phyloP scores from a whole-genome alignment of 225 moss, liverwort and hornwort species.

The Sphagnum contortum region DNA sequence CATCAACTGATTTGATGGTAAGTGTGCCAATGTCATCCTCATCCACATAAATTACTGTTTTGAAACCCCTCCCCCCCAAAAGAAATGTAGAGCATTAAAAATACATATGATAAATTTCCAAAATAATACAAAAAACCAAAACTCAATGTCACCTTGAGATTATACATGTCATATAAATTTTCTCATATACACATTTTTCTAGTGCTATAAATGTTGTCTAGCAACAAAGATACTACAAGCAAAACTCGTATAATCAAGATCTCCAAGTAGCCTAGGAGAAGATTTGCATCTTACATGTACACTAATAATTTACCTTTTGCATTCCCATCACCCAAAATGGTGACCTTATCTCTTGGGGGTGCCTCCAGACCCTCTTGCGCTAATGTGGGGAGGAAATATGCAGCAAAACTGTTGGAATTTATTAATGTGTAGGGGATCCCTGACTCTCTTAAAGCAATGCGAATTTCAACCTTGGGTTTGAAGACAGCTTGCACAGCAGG shows the following conservation, averaged over 20 bases:
- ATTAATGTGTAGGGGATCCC: conserved; percentile 34
- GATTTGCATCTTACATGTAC: not conserved
- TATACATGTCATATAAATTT: too few relatives aligned
- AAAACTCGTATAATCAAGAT: too few relatives aligned
- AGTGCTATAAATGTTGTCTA: too few relatives aligned
- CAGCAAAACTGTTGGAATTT: conserved; percentile 10
- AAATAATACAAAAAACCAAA: not conserved
- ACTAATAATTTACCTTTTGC: conserved; percentile 11
- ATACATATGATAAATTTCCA: too few relatives aligned
- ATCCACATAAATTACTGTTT: conserved; percentile 14
- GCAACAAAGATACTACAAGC: too few relatives aligned
- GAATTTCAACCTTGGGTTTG: conserved; percentile 12
- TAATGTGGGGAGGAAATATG: conserved; percentile 9
- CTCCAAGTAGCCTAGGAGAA: not conserved
- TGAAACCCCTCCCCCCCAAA: too few relatives aligned
- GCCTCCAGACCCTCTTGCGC: conserved; percentile 1
- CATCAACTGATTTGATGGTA: conserved; percentile 21
- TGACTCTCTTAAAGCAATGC: conserved; percentile 17
- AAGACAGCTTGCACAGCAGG: not conserved
- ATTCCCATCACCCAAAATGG: conserved; percentile 24
- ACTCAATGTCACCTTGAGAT: not conserved
- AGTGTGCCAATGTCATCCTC: conserved; percentile 34
- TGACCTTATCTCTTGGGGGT: conserved; percentile 28
- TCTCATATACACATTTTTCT: too few relatives aligned
- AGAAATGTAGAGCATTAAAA: not conserved